phyloP scores from a whole-genome alignment of 257 asterid species.

The Fraxinus anomala region DNA sequence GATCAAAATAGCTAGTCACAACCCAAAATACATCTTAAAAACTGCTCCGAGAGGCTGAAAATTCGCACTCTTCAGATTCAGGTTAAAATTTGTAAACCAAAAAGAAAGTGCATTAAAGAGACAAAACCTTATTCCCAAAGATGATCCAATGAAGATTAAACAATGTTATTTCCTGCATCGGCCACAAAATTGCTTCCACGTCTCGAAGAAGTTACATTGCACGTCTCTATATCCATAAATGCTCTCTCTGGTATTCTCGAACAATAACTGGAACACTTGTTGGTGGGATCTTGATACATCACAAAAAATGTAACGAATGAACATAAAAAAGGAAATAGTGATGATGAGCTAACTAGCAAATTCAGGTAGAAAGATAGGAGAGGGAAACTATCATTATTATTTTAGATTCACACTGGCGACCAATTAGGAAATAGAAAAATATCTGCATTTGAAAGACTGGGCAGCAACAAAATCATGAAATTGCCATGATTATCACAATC shows the following conservation, averaged over 20 bases:
- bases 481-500: not conserved
- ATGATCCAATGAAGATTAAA: conserved; percentile 17
- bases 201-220: conserved; percentile 18
- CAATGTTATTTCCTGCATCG: conserved; percentile 12
- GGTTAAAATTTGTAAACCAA: conserved; percentile 33
- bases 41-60: conserved; percentile 73
- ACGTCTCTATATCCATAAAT: conserved; percentile 56
- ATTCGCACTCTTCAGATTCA: conserved; percentile 71
- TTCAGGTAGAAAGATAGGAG: not conserved
- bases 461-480: not conserved
- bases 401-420: not conserved
- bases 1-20: conserved; percentile 17
- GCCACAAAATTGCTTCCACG: conserved; percentile 13
- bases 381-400: not conserved
- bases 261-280: conserved; percentile 89
- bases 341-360: not conserved
- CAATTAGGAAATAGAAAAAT: not conserved
- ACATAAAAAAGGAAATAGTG: not conserved
- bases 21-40: conserved; percentile 34
- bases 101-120: conserved; percentile 12
- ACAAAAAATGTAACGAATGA: conserved; percentile 16
- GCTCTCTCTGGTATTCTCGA: conserved; percentile 69
- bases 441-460: not conserved
- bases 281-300: conserved; percentile 67
- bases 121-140: conserved; percentile 29